These are phyloP conservation scores for Aureobasidium leucospermi DNA, from an alignment of 2,329 filamentous ascomycete genomes.

Conservation along the genomic window DNA sequence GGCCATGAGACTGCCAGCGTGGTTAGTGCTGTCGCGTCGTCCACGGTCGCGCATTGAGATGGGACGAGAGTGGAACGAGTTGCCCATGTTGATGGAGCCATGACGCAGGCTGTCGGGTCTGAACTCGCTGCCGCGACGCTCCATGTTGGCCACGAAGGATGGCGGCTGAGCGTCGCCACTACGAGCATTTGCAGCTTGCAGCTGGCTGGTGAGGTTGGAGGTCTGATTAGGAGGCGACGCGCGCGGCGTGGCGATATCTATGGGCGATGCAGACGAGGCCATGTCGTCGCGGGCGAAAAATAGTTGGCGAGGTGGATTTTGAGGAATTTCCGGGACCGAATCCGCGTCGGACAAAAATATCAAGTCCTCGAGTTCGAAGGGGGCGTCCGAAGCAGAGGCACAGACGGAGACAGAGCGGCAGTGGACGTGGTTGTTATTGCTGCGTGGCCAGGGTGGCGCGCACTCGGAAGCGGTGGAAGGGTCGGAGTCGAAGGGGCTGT, in stretches of 20 bases:
- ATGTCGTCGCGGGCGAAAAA: constrained; percentile 32
- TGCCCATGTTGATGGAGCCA: constrained; percentile 47
- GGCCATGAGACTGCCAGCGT: constrained; percentile 53
- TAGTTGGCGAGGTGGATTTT: constrained; percentile 22
- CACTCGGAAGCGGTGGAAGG: constrained; percentile 23
- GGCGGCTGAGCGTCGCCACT: constrained; percentile 5
- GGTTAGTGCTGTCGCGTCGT: constrained; percentile 49
- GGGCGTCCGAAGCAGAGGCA: neutral
- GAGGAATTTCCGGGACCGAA: constrained; percentile 34
- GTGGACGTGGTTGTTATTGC: constrained; percentile 33
- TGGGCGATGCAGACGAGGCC: constrained; percentile 48
- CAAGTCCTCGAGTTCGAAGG: constrained; percentile 22
- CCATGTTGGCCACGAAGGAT: constrained; percentile 1
- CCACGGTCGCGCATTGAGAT: constrained; percentile 53
- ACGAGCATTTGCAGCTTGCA: constrained; percentile 38
- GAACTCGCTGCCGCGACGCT: constrained; percentile 26
- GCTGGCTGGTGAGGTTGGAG: constrained; percentile 55
- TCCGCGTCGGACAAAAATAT: constrained; percentile 32
- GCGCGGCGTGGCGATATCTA: constrained; percentile 51
- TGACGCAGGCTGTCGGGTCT: constrained; percentile 39
- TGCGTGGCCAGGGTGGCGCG: constrained; percentile 37
- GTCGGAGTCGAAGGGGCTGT: constrained; percentile 21
- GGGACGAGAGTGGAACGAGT: constrained; percentile 52
- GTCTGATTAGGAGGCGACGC: constrained; percentile 55
- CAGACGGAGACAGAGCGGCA: constrained; percentile 16